A percentile compares a stretch with the other conserved stretches of the same genome.
Conservation (phyloP, 495 filamentous ascomycete species). For the Penicillium mononematosum region DNA sequence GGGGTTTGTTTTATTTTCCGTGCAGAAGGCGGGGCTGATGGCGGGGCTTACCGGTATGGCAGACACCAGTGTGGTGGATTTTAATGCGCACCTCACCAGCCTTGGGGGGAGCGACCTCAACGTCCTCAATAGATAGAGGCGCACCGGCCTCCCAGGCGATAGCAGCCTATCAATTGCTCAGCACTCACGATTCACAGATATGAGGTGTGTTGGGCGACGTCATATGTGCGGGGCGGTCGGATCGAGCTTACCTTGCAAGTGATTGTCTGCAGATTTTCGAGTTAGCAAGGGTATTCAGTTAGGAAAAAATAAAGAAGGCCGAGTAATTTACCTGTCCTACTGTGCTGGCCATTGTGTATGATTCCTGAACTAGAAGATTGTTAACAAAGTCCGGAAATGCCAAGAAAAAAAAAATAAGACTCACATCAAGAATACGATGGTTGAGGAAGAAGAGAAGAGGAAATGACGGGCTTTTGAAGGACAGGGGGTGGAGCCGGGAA, state of each 20-base stretch:
- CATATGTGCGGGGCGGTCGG: slow-evolving; percentile 13
- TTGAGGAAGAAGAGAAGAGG: slow-evolving; percentile 8
- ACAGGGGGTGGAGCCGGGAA: slow-evolving; percentile 22
- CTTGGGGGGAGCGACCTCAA: slow-evolving; percentile 88
- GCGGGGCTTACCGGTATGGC: slow-evolving; percentile 77
- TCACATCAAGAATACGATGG: slow-evolving; percentile 11
- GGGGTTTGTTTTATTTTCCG: background rate
- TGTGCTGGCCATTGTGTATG: slow-evolving; percentile 47
- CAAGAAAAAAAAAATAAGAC: background rate
- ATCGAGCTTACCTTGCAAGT: slow-evolving; percentile 63
- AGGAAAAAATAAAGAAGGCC: background rate
- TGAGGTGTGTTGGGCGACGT: slow-evolving; percentile 18
- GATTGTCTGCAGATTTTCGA: slow-evolving; percentile 56
- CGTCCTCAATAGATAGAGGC: slow-evolving; percentile 81
- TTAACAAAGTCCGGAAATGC: background rate
- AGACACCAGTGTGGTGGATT: slow-evolving; percentile 96
- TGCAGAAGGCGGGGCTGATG: slow-evolving; percentile 11
- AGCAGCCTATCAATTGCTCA: slow-evolving; percentile 63
- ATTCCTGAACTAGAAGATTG: background rate
- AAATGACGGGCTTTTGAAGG: slow-evolving; percentile 23
- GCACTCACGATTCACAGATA: background rate
- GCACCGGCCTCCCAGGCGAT: slow-evolving; percentile 95
- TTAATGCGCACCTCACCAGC: slow-evolving; percentile 96
- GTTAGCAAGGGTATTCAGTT: slow-evolving; percentile 14
- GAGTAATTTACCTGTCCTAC: slow-evolving; percentile 52